Conservation (phyloP, 164 flowering plant species). For the Liquidambar formosana region DNA sequence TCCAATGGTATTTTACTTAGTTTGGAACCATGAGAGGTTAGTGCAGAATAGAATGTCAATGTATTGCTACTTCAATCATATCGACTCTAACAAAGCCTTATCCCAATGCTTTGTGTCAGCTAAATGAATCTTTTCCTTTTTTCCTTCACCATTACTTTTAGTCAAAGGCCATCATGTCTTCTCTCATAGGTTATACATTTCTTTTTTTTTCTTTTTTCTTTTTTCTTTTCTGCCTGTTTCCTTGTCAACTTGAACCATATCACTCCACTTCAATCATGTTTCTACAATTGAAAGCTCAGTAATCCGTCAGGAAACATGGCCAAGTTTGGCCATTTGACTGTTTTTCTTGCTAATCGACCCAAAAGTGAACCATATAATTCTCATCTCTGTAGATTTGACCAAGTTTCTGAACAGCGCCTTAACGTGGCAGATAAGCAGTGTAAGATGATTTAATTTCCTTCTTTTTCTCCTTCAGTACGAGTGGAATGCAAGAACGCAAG, state of each 20-base stretch:
- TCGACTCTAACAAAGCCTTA: background rate
- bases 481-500: slow-evolving; percentile 92
- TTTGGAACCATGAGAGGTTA: background rate
- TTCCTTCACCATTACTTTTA: too few species aligned
- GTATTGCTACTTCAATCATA: background rate
- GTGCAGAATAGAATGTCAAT: background rate
- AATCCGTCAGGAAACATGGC: background rate
- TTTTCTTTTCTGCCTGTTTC: too few species aligned
- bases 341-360: background rate
- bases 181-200: too few species aligned
- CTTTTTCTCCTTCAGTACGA: slow-evolving; percentile 52
- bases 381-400: background rate
- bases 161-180: too few species aligned
- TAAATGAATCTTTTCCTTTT: background rate
- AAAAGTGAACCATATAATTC: background rate
- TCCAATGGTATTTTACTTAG: slow-evolving; percentile 1
- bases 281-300: background rate
- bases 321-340: background rate
- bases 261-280: background rate
- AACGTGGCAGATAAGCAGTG: background rate
- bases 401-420: background rate
- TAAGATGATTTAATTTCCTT: background rate
- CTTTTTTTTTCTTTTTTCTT: too few species aligned
- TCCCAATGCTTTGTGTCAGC: background rate
- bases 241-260: background rate